phyloP scores from a whole-genome alignment of 352 stramenopile genomes.

The Phytophthora sansomeana region DNA sequence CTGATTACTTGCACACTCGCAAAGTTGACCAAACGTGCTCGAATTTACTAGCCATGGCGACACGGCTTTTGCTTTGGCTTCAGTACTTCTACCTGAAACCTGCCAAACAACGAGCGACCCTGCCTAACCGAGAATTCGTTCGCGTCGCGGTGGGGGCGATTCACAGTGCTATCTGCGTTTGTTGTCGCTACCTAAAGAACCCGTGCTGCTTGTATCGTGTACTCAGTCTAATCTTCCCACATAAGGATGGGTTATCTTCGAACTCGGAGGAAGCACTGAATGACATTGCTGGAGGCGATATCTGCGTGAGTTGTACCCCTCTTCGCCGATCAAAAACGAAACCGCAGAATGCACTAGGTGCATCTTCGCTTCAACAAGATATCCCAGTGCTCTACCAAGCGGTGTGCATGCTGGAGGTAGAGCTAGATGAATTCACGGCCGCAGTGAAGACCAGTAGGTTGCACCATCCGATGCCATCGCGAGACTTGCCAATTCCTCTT shows the following conservation, averaged over 20 bases:
- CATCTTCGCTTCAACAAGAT: conserved; percentile 68
- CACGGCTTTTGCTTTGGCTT: conserved; percentile 68
- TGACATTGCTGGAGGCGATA: conserved; percentile 59
- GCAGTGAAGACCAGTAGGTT: conserved; percentile 76
- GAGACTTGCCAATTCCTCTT: conserved; percentile 27
- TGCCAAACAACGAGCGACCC: conserved; percentile 31
- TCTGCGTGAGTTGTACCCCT: conserved; percentile 58
- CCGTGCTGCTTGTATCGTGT: conserved; percentile 78
- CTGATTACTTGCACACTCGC: conserved; percentile 59
- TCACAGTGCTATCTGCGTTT: conserved; percentile 80
- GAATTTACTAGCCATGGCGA: conserved; percentile 64
- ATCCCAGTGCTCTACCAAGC: conserved; percentile 68
- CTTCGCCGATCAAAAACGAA: conserved; percentile 26
- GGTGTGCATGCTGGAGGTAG: conserved; percentile 58
- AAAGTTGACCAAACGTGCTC: conserved; percentile 74
- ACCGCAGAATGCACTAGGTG: conserved; percentile 7
- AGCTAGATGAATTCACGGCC: conserved; percentile 64
- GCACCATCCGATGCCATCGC: conserved; percentile 46
- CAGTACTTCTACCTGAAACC: conserved; percentile 69
- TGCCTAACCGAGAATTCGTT: conserved; percentile 62
- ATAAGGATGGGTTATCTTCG: conserved; percentile 65
- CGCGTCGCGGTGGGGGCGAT: conserved; percentile 68
- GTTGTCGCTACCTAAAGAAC: conserved; percentile 66
- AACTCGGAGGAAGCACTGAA: conserved; percentile 62
- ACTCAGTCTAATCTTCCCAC: conserved; percentile 72